Conservation (phyloP, 768 basidiomycete species). For the Phallus indusiatus region DNA sequence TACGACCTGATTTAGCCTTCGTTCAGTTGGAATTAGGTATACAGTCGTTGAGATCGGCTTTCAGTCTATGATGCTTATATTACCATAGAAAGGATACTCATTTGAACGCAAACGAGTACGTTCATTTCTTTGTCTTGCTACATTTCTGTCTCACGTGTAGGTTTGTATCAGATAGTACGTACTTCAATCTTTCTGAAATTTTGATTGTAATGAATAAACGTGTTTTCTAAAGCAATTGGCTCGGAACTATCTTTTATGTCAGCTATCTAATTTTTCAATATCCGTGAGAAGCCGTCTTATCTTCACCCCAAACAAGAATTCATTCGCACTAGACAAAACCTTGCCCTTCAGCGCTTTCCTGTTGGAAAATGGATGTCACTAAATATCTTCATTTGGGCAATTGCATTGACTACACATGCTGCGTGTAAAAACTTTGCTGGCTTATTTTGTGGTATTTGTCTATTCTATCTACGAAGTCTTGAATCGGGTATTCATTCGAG, state of each 20-base stretch:
- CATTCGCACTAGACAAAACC: constrained; percentile 36
- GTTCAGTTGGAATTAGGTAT: constrained; percentile 53
- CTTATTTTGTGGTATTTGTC: constrained; percentile 28
- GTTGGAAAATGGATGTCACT: constrained; percentile 72
- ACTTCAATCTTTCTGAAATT: background rate
- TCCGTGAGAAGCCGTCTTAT: too few relatives aligned
- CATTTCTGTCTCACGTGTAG: too few relatives aligned
- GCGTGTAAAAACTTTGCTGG: constrained; percentile 64
- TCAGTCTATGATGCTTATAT: too few relatives aligned
- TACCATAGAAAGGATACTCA: constrained; percentile 56
- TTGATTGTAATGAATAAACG: too few relatives aligned
- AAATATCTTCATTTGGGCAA: constrained; percentile 59
- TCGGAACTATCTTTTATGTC: constrained; percentile 44
- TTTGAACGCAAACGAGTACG: constrained; percentile 54
- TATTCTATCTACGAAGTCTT: background rate
- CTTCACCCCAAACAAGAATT: too few relatives aligned
- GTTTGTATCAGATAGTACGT: constrained; percentile 8
- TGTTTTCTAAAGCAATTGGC: constrained; percentile 38
- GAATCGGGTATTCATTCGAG: too few relatives aligned
- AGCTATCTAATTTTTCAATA: constrained; percentile 58
- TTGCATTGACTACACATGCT: constrained; percentile 51
- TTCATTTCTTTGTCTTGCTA: too few relatives aligned
- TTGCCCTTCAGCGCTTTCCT: constrained; percentile 61
- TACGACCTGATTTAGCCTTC: too few relatives aligned
- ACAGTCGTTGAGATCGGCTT: too few relatives aligned